A percentile compares a stretch with the other conserved stretches of the same genome.
phyloP scores from a whole-genome alignment of 768 basidiomycete species.

The Dacryopinax spathularia region DNA sequence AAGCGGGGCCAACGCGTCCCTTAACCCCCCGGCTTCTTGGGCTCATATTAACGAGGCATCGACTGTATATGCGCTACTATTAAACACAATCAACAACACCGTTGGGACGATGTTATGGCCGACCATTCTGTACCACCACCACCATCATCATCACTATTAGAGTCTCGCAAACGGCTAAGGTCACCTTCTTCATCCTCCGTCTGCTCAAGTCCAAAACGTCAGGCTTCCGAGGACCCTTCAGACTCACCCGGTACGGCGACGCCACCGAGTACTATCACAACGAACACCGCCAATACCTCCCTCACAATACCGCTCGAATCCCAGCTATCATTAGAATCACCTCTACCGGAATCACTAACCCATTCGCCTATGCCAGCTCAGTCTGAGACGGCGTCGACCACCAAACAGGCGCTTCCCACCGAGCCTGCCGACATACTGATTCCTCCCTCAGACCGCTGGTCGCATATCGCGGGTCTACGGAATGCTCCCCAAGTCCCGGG shows the following conservation, averaged over 20 bases:
- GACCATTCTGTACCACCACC: background rate
- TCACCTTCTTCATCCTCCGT: constrained; percentile 17
- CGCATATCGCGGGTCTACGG: background rate
- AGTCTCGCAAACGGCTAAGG: constrained; percentile 21
- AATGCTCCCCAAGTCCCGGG: background rate
- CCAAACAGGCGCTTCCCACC: constrained; percentile 35
- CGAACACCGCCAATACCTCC: constrained; percentile 25
- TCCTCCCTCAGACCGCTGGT: background rate
- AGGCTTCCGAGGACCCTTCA: constrained; percentile 49
- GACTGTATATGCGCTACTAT: background rate
- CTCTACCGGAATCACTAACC: constrained; percentile 21
- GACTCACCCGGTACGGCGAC: constrained; percentile 3
- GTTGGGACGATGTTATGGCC: background rate
- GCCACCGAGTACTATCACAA: background rate
- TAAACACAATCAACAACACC: too few relatives aligned
- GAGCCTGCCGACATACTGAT: constrained; percentile 35
- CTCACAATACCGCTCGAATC: constrained; percentile 46
- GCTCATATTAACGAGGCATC: too few relatives aligned
- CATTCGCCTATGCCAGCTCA: constrained; percentile 19
- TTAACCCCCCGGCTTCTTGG: too few relatives aligned
- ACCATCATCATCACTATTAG: constrained; percentile 4
- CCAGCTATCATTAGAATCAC: constrained; percentile 12
- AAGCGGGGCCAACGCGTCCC: too few relatives aligned
- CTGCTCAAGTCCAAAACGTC: constrained; percentile 54
- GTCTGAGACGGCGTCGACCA: constrained; percentile 36